Conservation (phyloP, 768 basidiomycete genomes). For the Suillus variegatus region DNA sequence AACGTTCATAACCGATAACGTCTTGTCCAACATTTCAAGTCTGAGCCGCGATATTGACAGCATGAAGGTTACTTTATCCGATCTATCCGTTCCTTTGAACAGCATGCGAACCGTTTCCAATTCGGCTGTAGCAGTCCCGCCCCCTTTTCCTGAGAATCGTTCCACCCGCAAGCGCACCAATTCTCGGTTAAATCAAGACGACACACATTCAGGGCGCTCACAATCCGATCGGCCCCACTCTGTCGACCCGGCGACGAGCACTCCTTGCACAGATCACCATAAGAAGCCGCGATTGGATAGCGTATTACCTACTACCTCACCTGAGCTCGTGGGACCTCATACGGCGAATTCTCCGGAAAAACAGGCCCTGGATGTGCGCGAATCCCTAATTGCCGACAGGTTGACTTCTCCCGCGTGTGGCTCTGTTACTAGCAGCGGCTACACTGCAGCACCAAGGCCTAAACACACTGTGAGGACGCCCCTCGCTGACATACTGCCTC, state of each 20-base stretch:
- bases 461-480: not conserved
- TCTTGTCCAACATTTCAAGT: constrained; percentile 19
- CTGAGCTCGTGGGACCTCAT: not conserved
- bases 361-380: not conserved
- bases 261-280: not conserved
- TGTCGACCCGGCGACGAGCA: not conserved
- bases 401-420: not conserved
- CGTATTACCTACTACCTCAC: not conserved
- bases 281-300: constrained; percentile 3
- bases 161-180: not conserved
- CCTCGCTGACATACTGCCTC: not conserved
- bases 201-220: not conserved
- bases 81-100: not conserved
- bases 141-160: not conserved
- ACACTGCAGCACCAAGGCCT: not conserved
- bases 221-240: not conserved
- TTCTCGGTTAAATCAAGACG: not conserved
- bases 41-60: constrained; percentile 18
- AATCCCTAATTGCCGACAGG: not conserved
- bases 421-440: not conserved
- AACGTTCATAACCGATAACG: constrained; percentile 16
- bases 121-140: too few species aligned
- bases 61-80: constrained; percentile 11
- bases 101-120: not conserved
- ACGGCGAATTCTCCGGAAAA: not conserved